A percentile compares a stretch with the other conserved stretches of the same genome.
Conservation (phyloP, 2,329 filamentous ascomycete species). For the Fusarium buxicola region DNA sequence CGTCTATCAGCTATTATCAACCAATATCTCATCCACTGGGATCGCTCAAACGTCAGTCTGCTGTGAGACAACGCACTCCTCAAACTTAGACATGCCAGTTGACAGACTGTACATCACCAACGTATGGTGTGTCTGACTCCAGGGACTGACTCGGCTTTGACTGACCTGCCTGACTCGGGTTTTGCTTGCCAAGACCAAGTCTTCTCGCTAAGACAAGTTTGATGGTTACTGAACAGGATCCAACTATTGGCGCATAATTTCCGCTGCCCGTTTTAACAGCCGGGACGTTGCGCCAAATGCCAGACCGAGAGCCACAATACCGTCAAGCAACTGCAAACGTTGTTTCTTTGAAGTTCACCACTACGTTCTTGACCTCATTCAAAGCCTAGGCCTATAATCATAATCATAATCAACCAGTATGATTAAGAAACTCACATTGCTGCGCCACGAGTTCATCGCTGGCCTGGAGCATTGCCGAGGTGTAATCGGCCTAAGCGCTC, state of each 20-base stretch:
- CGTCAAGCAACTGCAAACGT: background rate
- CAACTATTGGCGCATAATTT: conserved; percentile 34
- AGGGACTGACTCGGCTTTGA: conserved; percentile 1
- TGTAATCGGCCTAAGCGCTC: background rate
- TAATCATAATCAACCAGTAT: no score
- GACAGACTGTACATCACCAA: no score
- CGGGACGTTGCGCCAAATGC: conserved; percentile 15
- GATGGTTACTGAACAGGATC: conserved; percentile 11
- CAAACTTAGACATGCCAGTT: background rate
- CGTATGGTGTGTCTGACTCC: conserved; percentile 8
- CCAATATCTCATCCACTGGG: background rate
- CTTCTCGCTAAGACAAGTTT: background rate
- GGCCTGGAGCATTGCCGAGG: no score
- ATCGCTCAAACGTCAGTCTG: background rate
- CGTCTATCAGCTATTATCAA: conserved; percentile 4
- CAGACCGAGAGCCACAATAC: background rate
- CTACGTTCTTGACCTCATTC: no score
- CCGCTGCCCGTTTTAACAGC: conserved; percentile 24
- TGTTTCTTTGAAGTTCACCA: no score
- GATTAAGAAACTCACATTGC: no score
- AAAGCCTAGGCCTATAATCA: no score
- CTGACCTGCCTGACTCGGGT: conserved; percentile 4
- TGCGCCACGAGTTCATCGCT: no score
- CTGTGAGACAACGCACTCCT: conserved; percentile 3
- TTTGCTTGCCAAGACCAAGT: conserved; percentile 10